Evolutionary conservation across 1,284 basidiomycete species (phyloP), one percentile per base, ranked within the genome.

Genomic region (Cryptococcus wingfieldii): DNA sequence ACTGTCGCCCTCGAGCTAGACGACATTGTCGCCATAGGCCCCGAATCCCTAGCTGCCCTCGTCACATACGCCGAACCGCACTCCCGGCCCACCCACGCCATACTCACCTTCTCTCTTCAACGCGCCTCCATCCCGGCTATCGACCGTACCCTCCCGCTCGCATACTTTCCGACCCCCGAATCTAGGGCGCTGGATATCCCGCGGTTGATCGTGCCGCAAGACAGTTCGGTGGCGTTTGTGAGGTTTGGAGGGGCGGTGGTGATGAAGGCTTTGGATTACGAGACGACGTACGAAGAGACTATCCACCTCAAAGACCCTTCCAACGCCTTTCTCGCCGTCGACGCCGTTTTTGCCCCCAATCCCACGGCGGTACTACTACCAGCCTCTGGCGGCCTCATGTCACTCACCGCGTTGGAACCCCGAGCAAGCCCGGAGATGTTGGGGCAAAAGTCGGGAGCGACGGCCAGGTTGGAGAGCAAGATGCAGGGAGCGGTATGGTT

Each of bases 401-500:
- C 59, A 0, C 56, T 77, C 16, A 71, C 73, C 18, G 69, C 75
- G 9, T 54, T 61, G 18, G 64, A 64, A 42, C 51, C 50, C 4
- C 16, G n/a, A 10, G 10, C 45, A 6, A 25, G 16, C 23, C 25
- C n/a, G 4, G 45, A 46, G 18, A 10, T 34, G 31, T 6, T 8
- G 10, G 10, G 31, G 1, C 7, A 34, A 7, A 34, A 28, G 2
- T 65, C 61, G 3, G 57, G 62, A 0, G 68, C 67, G 0, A 76
- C 75, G 0, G 67, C 66, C 0, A 59, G 77, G 27, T 67, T 83
- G 38, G 79, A 79, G 64, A 76, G 75, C 19, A 79, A 78, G 62
- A 69, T 83, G 47, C 82, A 83, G 63, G 80, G 81, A 65, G 80
- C 80, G 12, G 78, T 83, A 39, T 82, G 80, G 68, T 83, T 79